Evolutionary conservation across 129 eudicot genomes (phyloP), one percentile per base, ranked within the genome.

Genomic region (Flaveria linearis): DNA sequence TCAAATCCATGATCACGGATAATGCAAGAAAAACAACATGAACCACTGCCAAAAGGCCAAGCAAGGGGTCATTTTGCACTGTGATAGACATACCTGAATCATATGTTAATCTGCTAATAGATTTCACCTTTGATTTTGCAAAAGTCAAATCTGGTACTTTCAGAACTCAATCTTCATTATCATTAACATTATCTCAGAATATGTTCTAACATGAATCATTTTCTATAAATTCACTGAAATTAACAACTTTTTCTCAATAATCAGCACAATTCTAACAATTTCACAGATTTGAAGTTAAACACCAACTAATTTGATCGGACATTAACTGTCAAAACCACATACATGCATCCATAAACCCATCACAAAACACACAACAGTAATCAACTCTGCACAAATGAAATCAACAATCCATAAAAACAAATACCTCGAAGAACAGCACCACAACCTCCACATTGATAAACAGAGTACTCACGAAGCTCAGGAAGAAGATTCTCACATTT

Each of bases 371-470:
- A 45, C 60, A 15, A 15, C 41, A 36, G 8, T 36, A 36, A 36
- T 36, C 41, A 36, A 36, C 41, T 36, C 41, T 36, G 66, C 20
- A 45, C 60, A 15, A 13, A 74, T 25, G 45, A 3, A 58, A 14
- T 7, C 11, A 26, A 6, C n/a, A 25, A 57, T 11, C 22, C 1
- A 30, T 1, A 22, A 41, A 42, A 23, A 62, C 7, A 14, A 64
- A 9, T 82, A 93, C 98, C 96, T 87, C 81, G 75, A 69, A 93
- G 92, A 88, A 88, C 81, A 79, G 96, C 88, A 67, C 95, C 95
- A 82, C 98, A 93, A 9, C 92, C 95, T 45, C 89, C 96, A 78
- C 97, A 93, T 82, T 87, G 85, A 76, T 88, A 91, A 55, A 93
- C 85, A 72, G 97, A 82, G 84, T 69, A 85, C 10, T 80, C 86